A percentile compares a stretch with the other conserved stretches of the same genome.
phyloP scores from a whole-genome alignment of 2,329 filamentous ascomycete species.

The Fusarium sp. region DNA sequence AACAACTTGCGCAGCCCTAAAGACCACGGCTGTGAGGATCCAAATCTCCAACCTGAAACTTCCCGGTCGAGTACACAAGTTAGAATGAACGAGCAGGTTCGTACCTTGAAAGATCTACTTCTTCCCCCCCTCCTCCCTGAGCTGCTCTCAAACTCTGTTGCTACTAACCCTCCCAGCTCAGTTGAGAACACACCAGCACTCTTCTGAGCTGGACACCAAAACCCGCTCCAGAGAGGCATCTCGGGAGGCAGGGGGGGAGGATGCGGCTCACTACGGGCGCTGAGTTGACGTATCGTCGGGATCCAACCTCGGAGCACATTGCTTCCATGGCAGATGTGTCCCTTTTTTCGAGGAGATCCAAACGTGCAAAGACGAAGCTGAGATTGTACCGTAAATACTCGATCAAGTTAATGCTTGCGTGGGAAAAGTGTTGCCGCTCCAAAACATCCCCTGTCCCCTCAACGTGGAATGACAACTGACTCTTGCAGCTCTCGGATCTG shows the following conservation, averaged over 20 bases:
- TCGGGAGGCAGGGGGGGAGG: conserved; percentile 48
- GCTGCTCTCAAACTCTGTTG: conserved; percentile 41
- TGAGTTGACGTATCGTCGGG: conserved; percentile 61
- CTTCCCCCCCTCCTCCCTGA: conserved; percentile 43
- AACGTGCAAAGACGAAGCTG: conserved; percentile 72
- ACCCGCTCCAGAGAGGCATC: conserved; percentile 43
- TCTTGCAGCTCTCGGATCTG: conserved; percentile 77
- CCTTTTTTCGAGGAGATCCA: conserved; percentile 51
- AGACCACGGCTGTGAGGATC: conserved; percentile 17
- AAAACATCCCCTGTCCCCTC: conserved; percentile 47
- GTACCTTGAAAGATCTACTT: conserved; percentile 53
- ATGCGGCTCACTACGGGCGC: conserved; percentile 89
- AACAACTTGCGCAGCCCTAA: conserved; percentile 19
- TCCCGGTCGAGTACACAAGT: conserved; percentile 34
- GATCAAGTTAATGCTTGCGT: conserved; percentile 99
- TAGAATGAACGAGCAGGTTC: conserved; percentile 53
- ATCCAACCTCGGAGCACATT: conserved; percentile 60
- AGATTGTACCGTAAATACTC: conserved; percentile 95
- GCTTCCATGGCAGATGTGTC: not conserved
- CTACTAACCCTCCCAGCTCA: conserved; percentile 39
- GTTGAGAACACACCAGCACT: not conserved
- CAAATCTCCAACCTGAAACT: conserved; percentile 8
- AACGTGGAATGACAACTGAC: conserved; percentile 52
- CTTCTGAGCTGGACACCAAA: conserved; percentile 10
- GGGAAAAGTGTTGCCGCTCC: conserved; percentile 96